A percentile compares a stretch with the other conserved stretches of the same genome.
These are phyloP conservation scores for Trichosanthes truncata DNA, from an alignment of 306 rosid genomes.

Conservation along the genomic window DNA sequence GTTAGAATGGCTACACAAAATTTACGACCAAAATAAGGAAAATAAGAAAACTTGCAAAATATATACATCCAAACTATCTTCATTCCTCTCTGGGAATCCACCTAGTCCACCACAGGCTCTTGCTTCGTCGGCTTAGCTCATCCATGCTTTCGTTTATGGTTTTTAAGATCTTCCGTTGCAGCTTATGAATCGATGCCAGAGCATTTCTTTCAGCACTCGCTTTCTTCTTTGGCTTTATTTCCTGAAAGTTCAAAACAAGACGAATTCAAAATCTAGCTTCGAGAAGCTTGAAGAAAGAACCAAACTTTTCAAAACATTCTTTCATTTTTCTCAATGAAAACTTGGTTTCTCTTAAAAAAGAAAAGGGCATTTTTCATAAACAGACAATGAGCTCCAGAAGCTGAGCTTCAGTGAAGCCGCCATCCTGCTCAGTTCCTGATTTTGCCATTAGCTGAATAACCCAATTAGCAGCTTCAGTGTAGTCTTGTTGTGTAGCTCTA, in stretches of 20 bases:
- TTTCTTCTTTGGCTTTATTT: slow-evolving; percentile 69
- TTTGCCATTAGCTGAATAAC: slow-evolving; percentile 69
- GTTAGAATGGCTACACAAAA: slow-evolving; percentile 35
- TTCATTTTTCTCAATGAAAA: not conserved
- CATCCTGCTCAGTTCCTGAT: slow-evolving; percentile 75
- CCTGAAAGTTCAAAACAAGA: slow-evolving; percentile 25
- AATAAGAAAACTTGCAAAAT: not conserved
- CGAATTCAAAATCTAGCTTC: not conserved
- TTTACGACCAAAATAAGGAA: slow-evolving; percentile 25
- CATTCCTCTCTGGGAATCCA: slow-evolving; percentile 96
- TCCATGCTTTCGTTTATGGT: slow-evolving; percentile 85
- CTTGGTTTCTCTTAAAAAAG: not conserved
- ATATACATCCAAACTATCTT: slow-evolving; percentile 25
- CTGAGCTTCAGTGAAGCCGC: slow-evolving; percentile 97
- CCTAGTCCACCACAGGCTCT: slow-evolving; percentile 93
- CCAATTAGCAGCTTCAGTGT: slow-evolving; percentile 85
- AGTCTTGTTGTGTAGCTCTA: slow-evolving; percentile 80
- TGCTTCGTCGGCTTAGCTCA: slow-evolving; percentile 55
- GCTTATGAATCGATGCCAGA: slow-evolving; percentile 69
- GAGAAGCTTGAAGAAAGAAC: not conserved
- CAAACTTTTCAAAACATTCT: not conserved
- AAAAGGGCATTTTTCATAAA: not conserved
- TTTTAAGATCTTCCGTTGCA: slow-evolving; percentile 60
- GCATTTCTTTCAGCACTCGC: slow-evolving; percentile 49
- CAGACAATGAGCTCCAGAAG: slow-evolving; percentile 66